A percentile compares a stretch with the other conserved stretches of the same genome.
Evolutionary conservation across 2,329 filamentous ascomycete genomes (phyloP).

Genomic region (Daldinia sp.): DNA sequence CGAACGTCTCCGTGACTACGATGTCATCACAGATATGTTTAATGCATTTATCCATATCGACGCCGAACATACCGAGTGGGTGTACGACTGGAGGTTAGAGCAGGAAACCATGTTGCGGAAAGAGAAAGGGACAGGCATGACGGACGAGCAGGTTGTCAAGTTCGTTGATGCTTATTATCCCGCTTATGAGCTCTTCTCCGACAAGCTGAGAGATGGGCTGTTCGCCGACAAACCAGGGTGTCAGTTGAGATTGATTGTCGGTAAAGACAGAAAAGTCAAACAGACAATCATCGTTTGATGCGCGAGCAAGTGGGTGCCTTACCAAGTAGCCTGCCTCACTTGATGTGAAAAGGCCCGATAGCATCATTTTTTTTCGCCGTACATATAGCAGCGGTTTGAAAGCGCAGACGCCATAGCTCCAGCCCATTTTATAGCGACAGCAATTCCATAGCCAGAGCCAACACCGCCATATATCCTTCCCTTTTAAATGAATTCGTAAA

Average conservation of each 20-base stretch:
- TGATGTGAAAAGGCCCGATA: constrained; percentile 13
- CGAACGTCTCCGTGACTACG: constrained; percentile 60
- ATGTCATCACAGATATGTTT: constrained; percentile 62
- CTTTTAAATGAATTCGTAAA: constrained; percentile 24
- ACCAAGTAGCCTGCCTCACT: constrained; percentile 32
- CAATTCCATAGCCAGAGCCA: constrained; percentile 21
- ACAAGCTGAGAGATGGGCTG: constrained; percentile 68
- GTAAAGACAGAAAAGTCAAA: constrained; percentile 69
- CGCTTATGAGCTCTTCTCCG: constrained; percentile 77
- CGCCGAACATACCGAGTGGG: constrained; percentile 77
- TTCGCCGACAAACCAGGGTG: constrained; percentile 63
- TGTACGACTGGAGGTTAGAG: constrained; percentile 86
- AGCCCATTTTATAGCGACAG: constrained; percentile 21
- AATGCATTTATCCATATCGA: constrained; percentile 72
- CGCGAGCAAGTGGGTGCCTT: constrained; percentile 41
- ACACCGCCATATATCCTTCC: constrained; percentile 12
- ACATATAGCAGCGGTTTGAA: constrained; percentile 2
- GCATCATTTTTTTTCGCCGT: constrained; percentile 17
- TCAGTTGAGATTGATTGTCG: constrained; percentile 73
- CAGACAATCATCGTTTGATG: constrained; percentile 65
- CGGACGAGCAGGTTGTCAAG: constrained; percentile 78
- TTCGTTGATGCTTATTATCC: constrained; percentile 81
- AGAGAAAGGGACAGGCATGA: constrained; percentile 81
- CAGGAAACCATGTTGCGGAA: constrained; percentile 80
- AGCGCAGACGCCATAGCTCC: constrained; percentile 22